Percentiles rank a stretch among this genome's conserved stretches.
Evolutionary conservation across 495 filamentous ascomycete genomes (phyloP).

Genomic region (Penicillium simplicissimum): DNA sequence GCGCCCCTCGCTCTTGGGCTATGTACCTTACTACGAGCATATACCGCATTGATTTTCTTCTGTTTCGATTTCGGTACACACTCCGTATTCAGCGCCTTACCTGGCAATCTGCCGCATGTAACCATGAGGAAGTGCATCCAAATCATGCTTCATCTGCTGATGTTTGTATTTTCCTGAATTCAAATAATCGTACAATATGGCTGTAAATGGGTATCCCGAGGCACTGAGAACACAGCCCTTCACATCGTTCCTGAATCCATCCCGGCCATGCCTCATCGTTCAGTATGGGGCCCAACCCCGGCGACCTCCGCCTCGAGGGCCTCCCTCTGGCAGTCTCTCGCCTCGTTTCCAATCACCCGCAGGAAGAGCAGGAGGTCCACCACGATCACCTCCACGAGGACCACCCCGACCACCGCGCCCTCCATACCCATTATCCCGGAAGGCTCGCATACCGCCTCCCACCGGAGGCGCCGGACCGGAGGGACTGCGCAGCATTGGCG

Average conservation of each 20-base stretch:
- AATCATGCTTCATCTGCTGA: not conserved
- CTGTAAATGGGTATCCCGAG: conserved; percentile 11
- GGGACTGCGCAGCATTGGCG: conserved; percentile 45
- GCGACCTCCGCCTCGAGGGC: conserved; percentile 33
- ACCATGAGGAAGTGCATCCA: not conserved
- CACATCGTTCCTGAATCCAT: not conserved
- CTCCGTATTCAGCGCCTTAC: not conserved
- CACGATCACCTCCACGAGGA: conserved; percentile 21
- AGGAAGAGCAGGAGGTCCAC: conserved; percentile 23
- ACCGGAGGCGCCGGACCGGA: conserved; percentile 22
- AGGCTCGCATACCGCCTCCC: conserved; percentile 48
- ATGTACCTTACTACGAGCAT: conserved; percentile 44
- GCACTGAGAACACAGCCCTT: not conserved
- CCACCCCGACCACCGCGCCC: conserved; percentile 30
- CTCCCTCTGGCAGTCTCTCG: conserved; percentile 44
- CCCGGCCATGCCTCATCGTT: not conserved
- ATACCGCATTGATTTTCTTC: conserved; percentile 36
- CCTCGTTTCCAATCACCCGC: conserved; percentile 47
- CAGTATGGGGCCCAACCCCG: conserved; percentile 49
- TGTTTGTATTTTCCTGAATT: conserved; percentile 8
- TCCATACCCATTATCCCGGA: conserved; percentile 50
- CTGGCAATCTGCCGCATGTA: not conserved
- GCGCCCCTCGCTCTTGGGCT: conserved; percentile 20
- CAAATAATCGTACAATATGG: conserved; percentile 22
- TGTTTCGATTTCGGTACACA: not conserved